Evolutionary conservation across 352 stramenopile genomes (phyloP).

Genomic region (Globisporangium mamillatum): DNA sequence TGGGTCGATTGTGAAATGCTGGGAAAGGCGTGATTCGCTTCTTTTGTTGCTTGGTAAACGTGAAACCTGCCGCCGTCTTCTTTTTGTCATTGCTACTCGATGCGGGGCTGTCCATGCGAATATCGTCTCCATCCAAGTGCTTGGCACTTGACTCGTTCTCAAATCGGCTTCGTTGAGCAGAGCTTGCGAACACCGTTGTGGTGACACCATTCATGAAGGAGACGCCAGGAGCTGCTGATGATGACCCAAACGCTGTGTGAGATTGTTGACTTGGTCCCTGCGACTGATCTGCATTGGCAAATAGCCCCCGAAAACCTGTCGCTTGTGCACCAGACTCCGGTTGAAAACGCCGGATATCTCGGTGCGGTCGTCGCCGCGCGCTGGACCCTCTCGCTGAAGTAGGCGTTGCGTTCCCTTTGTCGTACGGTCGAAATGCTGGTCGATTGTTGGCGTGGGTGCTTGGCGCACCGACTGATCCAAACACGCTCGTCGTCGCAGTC

Average conservation of each 20-base stretch:
- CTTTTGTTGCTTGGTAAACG: slow-evolving; percentile 8
- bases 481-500: slow-evolving; percentile 11
- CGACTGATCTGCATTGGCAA: not conserved
- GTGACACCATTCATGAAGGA: not conserved
- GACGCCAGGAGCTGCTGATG: not conserved
- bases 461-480: not conserved
- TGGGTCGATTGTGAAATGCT: not conserved
- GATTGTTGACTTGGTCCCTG: not conserved
- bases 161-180: not conserved
- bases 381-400: not conserved
- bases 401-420: slow-evolving; percentile 6
- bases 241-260: not conserved
- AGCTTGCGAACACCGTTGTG: not conserved
- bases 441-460: not conserved
- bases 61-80: slow-evolving; percentile 4
- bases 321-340: not conserved
- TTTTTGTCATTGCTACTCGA: slow-evolving; percentile 1
- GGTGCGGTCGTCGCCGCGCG: not conserved
- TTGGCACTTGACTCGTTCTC: not conserved
- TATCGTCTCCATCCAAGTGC: slow-evolving; percentile 8
- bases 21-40: slow-evolving; percentile 10
- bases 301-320: not conserved
- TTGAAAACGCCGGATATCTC: not conserved
- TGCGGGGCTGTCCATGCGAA: slow-evolving; percentile 6
- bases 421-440: slow-evolving; percentile 10